Evolutionary conservation across 495 filamentous ascomycete species (phyloP), one percentile per base, ranked within the genome.

Genomic region (Tricharina praecox): DNA sequence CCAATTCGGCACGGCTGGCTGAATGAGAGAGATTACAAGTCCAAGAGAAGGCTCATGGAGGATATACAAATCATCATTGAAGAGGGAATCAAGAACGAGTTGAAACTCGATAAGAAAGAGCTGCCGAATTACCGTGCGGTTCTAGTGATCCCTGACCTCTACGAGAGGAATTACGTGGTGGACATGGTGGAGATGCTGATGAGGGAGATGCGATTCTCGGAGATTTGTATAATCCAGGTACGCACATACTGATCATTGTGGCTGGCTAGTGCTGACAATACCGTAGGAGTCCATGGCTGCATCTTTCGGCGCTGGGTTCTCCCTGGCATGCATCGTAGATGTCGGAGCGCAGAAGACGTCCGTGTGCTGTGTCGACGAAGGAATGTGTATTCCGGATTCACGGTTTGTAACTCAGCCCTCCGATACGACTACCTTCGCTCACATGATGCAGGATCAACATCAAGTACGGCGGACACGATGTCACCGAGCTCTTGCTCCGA

Each of bases 301-400:
- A 15, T 86, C 84, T 0, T 97, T 92, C 60, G 90, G 90, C n/a
- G 92, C 87, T 10, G 90, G 92, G 1, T 93, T 85, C 55, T 85
- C 85, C 3, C 82, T 76, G 34, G 82, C 83, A 15, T 96, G 92
- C 59, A 85, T 97, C 47, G 87, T 97, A 3, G 90, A 97, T 61
- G 81, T 96, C 34, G 90, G 90, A 15, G 92, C 90, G 2, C 86
- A 96, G 65, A 97, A 97, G 69, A 96, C 90, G 2, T 94, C 92
- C 1, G 85, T 97, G 30, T 86, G 85, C 55, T 97, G 90, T 57
- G 92, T 96, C 23, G 90, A 97, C 58, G 90, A 97, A 61, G 90
- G 90, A 10, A 81, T 97, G 70, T 86, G 81, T 61, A 68, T 93
- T 23, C 87, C 93, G 51, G 86, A 93, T 53, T 96, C 90, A 3